Base-by-base conservation (phyloP, 106 monocot species). In the Allium cepa region DNA sequence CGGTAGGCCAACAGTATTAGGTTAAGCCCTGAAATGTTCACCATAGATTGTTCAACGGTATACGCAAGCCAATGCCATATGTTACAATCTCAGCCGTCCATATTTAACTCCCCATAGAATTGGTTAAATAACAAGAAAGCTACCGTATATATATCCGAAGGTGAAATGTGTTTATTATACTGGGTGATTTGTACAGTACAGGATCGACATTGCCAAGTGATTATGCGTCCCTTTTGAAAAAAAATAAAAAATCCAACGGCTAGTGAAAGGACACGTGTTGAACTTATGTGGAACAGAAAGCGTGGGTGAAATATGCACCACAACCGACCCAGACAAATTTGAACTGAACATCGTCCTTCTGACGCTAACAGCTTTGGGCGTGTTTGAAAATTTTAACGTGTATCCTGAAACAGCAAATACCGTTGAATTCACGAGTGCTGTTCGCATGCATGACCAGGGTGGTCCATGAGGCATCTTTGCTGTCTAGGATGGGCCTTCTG, bases 161-260 rank as follows among this genome's bases (percentile, higher is more conserved):
- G 17, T 17, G 50, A 17, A n/a, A 36, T 5, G 46, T 62, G 46
- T 11, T 11, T 7, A 15, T 62, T 47, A 49, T 49, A 16, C 15
- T 4, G 48, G 65, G 15, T 17, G 17, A 50, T 47, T 65, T 65
- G 65, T 47, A 36, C 65, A 49, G 49, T 50, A 50, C 65, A 65
- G 50, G 36, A 47, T 50, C 11, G 49, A 17, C 65, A 47, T 17
- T 7, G 1, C n/a, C 49, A 17, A 48, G 7, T 14, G 10, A 49
- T 27, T 5, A 50, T 14, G 65, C 17, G 17, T 17, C 11, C 14
- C 16, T 17, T 22, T 47, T 50, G 65, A 0, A 7, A 15, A 17
- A 59, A 59, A 7, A 15, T 8, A 59, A 59, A 16, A 18, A 63
- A 45, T n/a, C 8, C 15, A 36, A 63, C 63, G 47, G n/a, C 8